These are phyloP conservation scores for Microbotryum saponariae DNA, from an alignment of 1,284 basidiomycete genomes.

Conservation along the genomic window DNA sequence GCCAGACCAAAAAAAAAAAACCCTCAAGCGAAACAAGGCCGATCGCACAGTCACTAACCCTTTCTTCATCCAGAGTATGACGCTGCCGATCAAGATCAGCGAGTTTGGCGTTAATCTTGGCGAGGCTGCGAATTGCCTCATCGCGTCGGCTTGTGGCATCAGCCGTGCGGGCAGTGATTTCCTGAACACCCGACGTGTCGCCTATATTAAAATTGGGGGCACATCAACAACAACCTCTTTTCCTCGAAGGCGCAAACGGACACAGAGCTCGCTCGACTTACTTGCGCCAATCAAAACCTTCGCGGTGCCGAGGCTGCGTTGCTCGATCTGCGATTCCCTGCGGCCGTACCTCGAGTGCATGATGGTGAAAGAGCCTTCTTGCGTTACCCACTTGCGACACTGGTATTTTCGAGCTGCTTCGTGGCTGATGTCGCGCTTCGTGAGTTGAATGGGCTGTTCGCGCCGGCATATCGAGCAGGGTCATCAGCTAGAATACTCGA, in stretches of 20 bases:
- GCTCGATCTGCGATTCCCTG: constrained; percentile 4
- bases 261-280: not conserved
- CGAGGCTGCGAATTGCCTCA: not conserved
- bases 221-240: too few relatives aligned
- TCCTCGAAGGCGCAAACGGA: too few relatives aligned
- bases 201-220: too few relatives aligned
- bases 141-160: not conserved
- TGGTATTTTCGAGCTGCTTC: too few relatives aligned
- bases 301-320: constrained; percentile 2
- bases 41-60: constrained; percentile 3
- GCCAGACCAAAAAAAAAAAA: not conserved
- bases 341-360: constrained; percentile 22
- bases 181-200: not conserved
- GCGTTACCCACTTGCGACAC: constrained; percentile 2
- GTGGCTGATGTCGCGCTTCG: not conserved
- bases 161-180: not conserved
- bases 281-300: constrained; percentile 16
- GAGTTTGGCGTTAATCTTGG: not conserved
- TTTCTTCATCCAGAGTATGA: constrained; percentile 1
- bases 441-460: constrained; percentile 15
- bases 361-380: constrained; percentile 19
- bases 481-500: not conserved
- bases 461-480: too few relatives aligned
- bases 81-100: not conserved
- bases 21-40: not conserved